Evolutionary conservation across 306 rosid species (phyloP).

Genomic region (Senna siamea): DNA sequence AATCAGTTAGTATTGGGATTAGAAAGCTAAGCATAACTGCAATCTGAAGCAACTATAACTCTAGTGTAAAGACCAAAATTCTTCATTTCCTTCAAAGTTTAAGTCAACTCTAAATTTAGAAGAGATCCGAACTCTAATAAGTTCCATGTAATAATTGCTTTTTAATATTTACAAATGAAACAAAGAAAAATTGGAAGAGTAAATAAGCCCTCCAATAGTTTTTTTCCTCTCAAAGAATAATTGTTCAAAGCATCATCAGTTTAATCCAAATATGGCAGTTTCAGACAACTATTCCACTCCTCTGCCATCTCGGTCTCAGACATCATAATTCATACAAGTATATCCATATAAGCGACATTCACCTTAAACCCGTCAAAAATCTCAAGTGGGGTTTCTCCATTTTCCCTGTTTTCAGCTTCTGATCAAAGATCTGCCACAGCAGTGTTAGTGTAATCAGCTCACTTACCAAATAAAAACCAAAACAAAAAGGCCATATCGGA

Average conservation of each 20-base stretch:
- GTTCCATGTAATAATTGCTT: background rate
- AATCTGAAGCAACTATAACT: background rate
- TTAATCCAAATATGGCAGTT: background rate
- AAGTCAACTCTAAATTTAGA: background rate
- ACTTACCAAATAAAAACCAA: conserved; percentile 11
- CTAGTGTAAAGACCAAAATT: background rate
- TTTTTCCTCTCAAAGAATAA: too few species aligned
- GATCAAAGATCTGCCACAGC: background rate
- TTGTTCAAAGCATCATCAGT: background rate
- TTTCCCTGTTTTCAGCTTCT: background rate
- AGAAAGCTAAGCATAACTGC: background rate
- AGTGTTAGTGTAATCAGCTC: background rate
- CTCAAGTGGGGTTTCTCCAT: background rate
- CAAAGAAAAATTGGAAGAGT: background rate
- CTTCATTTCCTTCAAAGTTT: background rate
- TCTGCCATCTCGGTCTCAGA: background rate
- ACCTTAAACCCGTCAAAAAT: background rate
- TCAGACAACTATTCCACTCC: background rate
- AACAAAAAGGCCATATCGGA: background rate
- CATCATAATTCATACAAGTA: background rate
- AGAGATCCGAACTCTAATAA: background rate
- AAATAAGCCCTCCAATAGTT: background rate
- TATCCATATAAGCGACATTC: background rate
- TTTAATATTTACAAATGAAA: background rate
- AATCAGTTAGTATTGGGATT: conserved; percentile 18